Evolutionary conservation across 1,139 yeast species (phyloP), one percentile per base, ranked within the genome.

Genomic region (Nakaseomyces kungkrabaensis): DNA sequence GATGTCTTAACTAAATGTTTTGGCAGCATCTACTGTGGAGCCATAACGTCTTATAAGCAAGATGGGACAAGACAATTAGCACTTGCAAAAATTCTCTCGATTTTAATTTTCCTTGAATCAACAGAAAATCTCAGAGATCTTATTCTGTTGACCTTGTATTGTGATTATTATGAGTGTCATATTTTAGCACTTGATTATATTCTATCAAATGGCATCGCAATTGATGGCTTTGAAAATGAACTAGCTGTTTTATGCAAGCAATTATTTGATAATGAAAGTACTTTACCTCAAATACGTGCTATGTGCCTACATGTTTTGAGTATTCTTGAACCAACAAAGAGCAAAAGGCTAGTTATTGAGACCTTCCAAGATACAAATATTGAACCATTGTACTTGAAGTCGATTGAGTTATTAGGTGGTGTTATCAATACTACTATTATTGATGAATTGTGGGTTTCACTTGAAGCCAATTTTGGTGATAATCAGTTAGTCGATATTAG

Each of bases 131-230:
- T 67, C 0, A 46, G 48, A 0, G 65, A 63, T 4, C 50, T 76
- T 2, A 47, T 71, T 5, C 55, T 62, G 6, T 47, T 68, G 4
- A 70, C 73, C 4, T 53, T 76, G 22, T 44, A 51, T 1, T 76
- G 79, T 2, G 52, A 67, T 2, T 69, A 68, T 43, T 78, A 72
- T 54, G 82, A 79, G 53, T 79, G 79, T 9, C 82, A 77, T 56
- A 56, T 72, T 4, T 61, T 68, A 4, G 72, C 78, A 0, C 63
- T 81, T 25, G 54, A 65, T 0, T 72, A 65, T 51, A 56, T 65
- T 25, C 5, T 11, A 6, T 17, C 13, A 7, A 13, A 41, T 41
- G n/a, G 27, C 8, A 5, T 22, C 5, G 8, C 6, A 5, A 2
- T 29, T 29, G 11, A 27, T 5, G 44, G 26, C n/a, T 4, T 41